phyloP scores from a whole-genome alignment of 176 grass and related monocot species.

The Oryza meridionalis region DNA sequence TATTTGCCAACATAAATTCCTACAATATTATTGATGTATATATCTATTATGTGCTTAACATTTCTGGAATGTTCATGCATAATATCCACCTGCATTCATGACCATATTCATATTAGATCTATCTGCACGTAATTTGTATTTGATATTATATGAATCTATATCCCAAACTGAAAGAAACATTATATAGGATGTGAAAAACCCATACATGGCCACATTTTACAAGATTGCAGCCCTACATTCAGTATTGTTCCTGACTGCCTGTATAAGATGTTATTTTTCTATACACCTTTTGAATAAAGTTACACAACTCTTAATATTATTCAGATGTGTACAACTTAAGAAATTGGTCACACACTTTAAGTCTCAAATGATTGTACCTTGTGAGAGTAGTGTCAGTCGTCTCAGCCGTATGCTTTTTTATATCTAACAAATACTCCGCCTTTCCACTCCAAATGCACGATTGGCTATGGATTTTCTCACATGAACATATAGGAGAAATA shows the following conservation, averaged over 20 bases:
- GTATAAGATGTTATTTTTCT: background rate
- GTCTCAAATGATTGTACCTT: slow-evolving; percentile 3
- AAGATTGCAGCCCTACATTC: background rate
- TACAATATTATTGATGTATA: background rate
- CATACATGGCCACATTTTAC: background rate
- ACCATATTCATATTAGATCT: background rate
- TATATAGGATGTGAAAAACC: background rate
- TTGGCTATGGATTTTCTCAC: background rate
- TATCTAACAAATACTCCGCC: background rate
- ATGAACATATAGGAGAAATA: background rate
- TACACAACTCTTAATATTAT: background rate
- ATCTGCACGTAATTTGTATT: background rate
- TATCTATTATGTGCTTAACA: background rate
- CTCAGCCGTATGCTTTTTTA: background rate
- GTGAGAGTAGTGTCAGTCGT: background rate
- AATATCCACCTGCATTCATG: background rate
- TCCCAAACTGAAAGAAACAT: background rate
- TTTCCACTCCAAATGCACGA: background rate
- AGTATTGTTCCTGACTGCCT: background rate
- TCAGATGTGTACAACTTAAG: slow-evolving; percentile 1
- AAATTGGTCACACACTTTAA: background rate
- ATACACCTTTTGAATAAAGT: slow-evolving; percentile 9
- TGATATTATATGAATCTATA: background rate
- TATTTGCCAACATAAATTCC: background rate
- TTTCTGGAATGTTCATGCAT: background rate